A percentile compares a stretch with the other conserved stretches of the same genome.
Evolutionary conservation across 2,329 filamentous ascomycete species (phyloP).

Genomic region (Hypoxylon sp.): DNA sequence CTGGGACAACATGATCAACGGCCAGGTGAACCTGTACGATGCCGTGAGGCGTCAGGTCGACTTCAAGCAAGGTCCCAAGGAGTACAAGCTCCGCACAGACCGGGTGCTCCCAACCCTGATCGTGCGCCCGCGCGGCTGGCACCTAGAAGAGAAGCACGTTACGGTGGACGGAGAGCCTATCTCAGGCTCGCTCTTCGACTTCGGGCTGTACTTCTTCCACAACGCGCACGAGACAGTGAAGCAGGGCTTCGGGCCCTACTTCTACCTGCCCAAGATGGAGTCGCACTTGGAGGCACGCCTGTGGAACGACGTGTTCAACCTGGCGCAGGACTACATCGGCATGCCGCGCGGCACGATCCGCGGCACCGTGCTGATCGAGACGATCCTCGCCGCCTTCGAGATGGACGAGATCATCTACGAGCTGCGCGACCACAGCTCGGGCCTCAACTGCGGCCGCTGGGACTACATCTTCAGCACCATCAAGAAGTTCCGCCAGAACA

Average conservation of each 20-base stretch:
- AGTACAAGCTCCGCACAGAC: conserved; percentile 97
- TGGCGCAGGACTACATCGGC: conserved; percentile 92
- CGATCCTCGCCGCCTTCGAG: conserved; percentile 96
- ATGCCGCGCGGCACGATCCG: conserved; percentile 93
- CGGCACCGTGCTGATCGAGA: conserved; percentile 96
- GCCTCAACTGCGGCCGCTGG: conserved; percentile 98
- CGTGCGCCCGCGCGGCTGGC: conserved; percentile 95
- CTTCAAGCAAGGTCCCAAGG: conserved; percentile 95
- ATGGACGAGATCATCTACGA: conserved; percentile 99
- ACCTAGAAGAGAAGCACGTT: conserved; percentile 98
- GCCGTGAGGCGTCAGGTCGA: conserved; percentile 94
- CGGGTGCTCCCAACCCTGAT: conserved; percentile 89
- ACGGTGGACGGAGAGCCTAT: conserved; percentile 96
- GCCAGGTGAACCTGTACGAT: conserved; percentile 97
- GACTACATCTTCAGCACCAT: conserved; percentile 99
- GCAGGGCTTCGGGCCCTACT: conserved; percentile 91
- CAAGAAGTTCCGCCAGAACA: conserved; percentile 98
- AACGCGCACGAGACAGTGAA: conserved; percentile 91
- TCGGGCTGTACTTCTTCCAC: conserved; percentile 99
- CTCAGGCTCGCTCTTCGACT: conserved; percentile 93
- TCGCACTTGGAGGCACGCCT: conserved; percentile 96
- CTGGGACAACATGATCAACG: conserved; percentile 99
- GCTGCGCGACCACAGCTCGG: conserved; percentile 94
- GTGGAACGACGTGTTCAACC: conserved; percentile 99
- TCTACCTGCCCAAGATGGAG: conserved; percentile 98